These are phyloP conservation scores for Penicillium goetzii DNA, from an alignment of 495 filamentous ascomycete genomes.

Conservation along the genomic window DNA sequence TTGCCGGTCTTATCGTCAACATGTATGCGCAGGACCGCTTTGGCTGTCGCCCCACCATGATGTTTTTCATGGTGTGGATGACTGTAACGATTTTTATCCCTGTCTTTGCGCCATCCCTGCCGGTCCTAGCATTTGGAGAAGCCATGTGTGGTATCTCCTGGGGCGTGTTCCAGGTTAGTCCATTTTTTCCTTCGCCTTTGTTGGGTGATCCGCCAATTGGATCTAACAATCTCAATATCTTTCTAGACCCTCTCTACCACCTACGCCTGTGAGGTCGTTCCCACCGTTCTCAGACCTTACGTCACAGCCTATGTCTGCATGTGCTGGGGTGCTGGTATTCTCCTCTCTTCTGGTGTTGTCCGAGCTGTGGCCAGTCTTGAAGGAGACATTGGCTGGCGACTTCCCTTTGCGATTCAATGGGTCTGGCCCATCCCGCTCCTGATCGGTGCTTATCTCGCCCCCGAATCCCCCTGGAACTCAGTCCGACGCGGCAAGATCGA, in stretches of 20 bases:
- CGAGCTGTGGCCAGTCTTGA: slow-evolving; percentile 31
- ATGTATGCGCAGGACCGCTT: slow-evolving; percentile 64
- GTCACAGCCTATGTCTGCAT: slow-evolving; percentile 51
- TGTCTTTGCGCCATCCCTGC: slow-evolving; percentile 37
- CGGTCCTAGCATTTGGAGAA: slow-evolving; percentile 24
- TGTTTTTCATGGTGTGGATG: slow-evolving; percentile 59
- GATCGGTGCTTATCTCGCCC: slow-evolving; percentile 44
- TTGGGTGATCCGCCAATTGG: slow-evolving; percentile 16
- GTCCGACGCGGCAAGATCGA: slow-evolving; percentile 48
- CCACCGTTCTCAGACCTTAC: slow-evolving; percentile 44
- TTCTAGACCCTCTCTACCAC: slow-evolving; percentile 44
- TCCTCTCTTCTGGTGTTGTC: slow-evolving; percentile 55
- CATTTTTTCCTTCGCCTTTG: background rate
- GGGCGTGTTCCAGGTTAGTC: slow-evolving; percentile 46
- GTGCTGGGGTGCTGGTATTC: slow-evolving; percentile 54
- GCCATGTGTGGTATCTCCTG: slow-evolving; percentile 30
- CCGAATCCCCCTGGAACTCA: slow-evolving; percentile 52
- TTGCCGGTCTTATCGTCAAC: slow-evolving; percentile 63
- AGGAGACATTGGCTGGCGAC: slow-evolving; percentile 52
- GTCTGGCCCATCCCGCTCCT: slow-evolving; percentile 55
- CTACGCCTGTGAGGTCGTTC: slow-evolving; percentile 56
- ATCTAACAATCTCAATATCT: background rate
- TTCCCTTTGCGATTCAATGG: slow-evolving; percentile 61
- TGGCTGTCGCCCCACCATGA: slow-evolving; percentile 65
- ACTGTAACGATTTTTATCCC: slow-evolving; percentile 28